Evolutionary conservation across 1,284 basidiomycete species (phyloP), one percentile per base, ranked within the genome.

Genomic region (Ustilago nuda): DNA sequence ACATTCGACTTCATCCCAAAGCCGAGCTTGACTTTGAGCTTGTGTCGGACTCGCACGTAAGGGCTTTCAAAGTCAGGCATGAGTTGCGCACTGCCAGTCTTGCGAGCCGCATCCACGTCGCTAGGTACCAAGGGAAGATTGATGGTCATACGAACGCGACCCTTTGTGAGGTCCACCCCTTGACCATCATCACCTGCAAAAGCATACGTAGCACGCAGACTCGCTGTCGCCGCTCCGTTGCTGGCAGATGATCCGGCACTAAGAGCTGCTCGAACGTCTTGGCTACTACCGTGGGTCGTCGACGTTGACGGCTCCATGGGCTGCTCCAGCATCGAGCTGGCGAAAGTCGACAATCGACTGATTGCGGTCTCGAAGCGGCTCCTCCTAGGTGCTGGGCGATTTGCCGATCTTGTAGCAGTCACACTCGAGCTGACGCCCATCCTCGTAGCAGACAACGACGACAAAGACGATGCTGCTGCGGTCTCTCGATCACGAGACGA

Each of bases 1-100:
- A 71, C 66, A 41, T 76, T 71, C 1, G 66, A 32, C 23, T 77
- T 78, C 55, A 84, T 79, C 1, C 82, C 82, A 33, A 85, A 85
- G 30, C 81, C 79, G 2, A 85, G 72, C 66, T 85, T 85, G 56
- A 85, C 84, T 56, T 84, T 82, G 66, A 85, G 78, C 76, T 85
- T 84, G 79, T 85, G 84, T 32, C 83, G 75, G 43, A 85, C 60
- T 23, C 83, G 78, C 17, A 82, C 78, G 55, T 81, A 83, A 0
- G 84, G 83, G 51, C 79, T 82, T 39, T 85, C 84, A 67, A 81
- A 85, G 71, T 85, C 84, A 4, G 84, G 59, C 23, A 85, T 65
- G 13, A 85, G 71, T 63, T 81, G 82, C 12, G 80, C 69, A 19
- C 76, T 73, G 11, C 70, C 72, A 17, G 63, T 58, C 33, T 53